Base-by-base conservation (phyloP, 352 stramenopile species). In the Halophytophthora batemanensis region DNA sequence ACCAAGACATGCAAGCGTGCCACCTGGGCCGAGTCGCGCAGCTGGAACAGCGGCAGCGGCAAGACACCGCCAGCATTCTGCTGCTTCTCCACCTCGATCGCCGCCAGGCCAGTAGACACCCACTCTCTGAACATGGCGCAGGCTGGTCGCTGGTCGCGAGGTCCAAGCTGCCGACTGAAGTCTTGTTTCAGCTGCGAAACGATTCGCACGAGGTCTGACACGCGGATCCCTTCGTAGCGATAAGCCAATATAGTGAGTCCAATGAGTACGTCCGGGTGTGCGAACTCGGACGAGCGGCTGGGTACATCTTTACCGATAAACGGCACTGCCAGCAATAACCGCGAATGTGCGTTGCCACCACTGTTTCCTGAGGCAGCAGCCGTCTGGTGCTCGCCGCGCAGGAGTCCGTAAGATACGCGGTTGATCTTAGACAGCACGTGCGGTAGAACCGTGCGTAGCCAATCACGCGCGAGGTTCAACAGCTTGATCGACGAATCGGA, bases 291-390 rank as follows among this genome's bases (percentile, higher is more conserved):
- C 17, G 97, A 98, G 28, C 96, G 81, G 56, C 90, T 98, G 4
- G 98, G 98, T 13, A 99, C 97, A 71, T 99, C 97, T 66, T 99
- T 99, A 21, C 96, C 98, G 28, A 99, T 95, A 61, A 99, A 99
- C 23, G 98, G 98, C 4, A 99, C 94, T 1, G 98, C 97, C 33
- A 99, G 70, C 43, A 99, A 71, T 33, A 97, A 65, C 33, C 98
- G 90, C 38, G 97, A 97, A n/a, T 97, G 96, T 38, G 98, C 96
- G 56, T 98, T 97, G 2, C 86, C 86, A 57, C 60, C 67, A 73
- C 57, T 61, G 75, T 79, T 49, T 84, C 55, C 68, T 37, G 65
- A 69, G 2, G 68, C 55, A 4, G 72, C 61, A 43, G 69, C 59
- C 2, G 67, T 34, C 41, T 84, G 76, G 56, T 91, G 71, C 39